These are phyloP conservation scores for Claviceps africana DNA, from an alignment of 2,329 filamentous ascomycete species.

Conservation along the genomic window DNA sequence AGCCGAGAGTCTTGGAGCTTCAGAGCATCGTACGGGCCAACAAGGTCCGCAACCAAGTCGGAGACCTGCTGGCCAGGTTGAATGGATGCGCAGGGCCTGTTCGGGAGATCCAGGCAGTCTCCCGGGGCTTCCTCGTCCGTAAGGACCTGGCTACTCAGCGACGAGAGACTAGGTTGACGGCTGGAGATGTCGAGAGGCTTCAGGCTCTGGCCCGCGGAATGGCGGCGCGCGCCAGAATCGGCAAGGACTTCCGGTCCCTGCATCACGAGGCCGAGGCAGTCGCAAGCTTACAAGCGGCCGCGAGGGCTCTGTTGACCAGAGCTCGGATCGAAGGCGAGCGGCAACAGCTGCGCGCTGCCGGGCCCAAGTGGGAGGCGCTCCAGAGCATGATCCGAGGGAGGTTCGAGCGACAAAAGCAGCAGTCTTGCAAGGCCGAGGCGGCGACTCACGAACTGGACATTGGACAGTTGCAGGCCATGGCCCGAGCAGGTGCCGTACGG, in stretches of 20 bases:
- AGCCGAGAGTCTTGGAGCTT: conserved; percentile 59
- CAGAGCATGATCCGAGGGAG: conserved; percentile 32
- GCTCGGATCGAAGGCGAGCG: conserved; percentile 36
- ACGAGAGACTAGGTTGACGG: conserved; percentile 36
- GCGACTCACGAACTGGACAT: conserved; percentile 28
- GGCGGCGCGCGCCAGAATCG: conserved; percentile 43
- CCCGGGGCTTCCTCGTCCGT: conserved; percentile 53
- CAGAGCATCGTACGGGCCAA: conserved; percentile 68
- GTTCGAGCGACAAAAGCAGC: conserved; percentile 29
- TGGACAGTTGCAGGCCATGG: conserved; percentile 34
- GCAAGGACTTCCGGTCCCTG: conserved; percentile 38
- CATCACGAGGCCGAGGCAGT: conserved; percentile 36
- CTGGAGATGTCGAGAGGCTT: conserved; percentile 40
- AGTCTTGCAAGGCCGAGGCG: conserved; percentile 34
- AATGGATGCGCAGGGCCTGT: conserved; percentile 49
- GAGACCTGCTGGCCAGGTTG: conserved; percentile 43
- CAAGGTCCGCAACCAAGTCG: conserved; percentile 46
- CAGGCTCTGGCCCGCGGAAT: conserved; percentile 57
- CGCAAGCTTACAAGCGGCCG: conserved; percentile 48
- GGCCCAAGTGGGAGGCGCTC: conserved; percentile 33
- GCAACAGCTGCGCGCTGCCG: conserved; percentile 35
- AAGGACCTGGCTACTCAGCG: conserved; percentile 42
- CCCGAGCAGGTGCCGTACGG: conserved; percentile 41
- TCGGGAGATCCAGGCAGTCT: conserved; percentile 48
- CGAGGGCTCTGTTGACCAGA: conserved; percentile 48